Evolutionary conservation across 768 basidiomycete genomes (phyloP), one percentile per base, ranked within the genome.

Genomic region (Rhizopogon sp.): DNA sequence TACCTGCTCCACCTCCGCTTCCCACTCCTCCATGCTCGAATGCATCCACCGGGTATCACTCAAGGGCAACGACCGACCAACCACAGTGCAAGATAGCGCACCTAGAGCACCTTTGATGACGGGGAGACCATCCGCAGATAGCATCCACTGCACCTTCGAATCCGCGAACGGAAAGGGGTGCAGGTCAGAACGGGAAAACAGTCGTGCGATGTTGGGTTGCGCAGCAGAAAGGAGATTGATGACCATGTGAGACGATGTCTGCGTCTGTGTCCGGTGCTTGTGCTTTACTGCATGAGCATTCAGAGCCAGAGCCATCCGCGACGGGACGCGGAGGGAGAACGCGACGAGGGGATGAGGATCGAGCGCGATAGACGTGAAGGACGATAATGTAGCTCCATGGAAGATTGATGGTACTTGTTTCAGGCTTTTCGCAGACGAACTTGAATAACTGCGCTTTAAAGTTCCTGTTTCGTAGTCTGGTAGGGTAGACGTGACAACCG

Each of bases 321-420:
- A 96, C 4, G 95, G 95, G 16, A 93, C 78, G 35, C 93, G 87
- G 17, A 98, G 79, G 16, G 93, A 87, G 68, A 98, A 98, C 0
- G 92, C 81, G 63, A 98, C 81, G 54, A 97, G 80, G 0, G 94
- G 93, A 60, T 84, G 75, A 2, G 95, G 95, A 60, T 93, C 83
- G 77, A 98, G 83, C 2, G 95, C 84, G 64, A 98, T 84, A 29
- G 93, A 93, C 20, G 92, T 84, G 67, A 98, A 93, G 1, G 93
- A 96, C 8, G 95, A 95, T 33, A 98, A 77, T 1, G 95, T 98
- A 20, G 93, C 93, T 60, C 95, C 94, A 69, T 97, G 94, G 63
- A 80, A 92, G 16, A 28, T 49, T 16, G 6, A 40, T 20, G 28
- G 45, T 7, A 29, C 37, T 52, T 22, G 7, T 31, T 33, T 53